These are phyloP conservation scores for Lathyrus sativus DNA, from an alignment of 306 rosid genomes.

Conservation along the genomic window DNA sequence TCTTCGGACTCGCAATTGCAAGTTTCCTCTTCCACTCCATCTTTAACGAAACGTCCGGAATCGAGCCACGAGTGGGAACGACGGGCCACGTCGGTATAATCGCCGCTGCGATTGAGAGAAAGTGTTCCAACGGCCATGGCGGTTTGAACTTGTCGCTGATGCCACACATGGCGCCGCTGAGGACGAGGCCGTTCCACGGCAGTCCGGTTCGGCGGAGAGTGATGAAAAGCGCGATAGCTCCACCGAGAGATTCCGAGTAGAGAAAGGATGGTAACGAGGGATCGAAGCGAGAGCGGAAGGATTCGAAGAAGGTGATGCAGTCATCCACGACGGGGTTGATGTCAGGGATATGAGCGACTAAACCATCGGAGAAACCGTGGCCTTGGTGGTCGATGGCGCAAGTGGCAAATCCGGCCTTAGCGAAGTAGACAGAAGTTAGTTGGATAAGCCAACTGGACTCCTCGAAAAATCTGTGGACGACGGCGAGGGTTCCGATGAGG, in stretches of 20 bases:
- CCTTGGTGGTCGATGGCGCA: constrained; percentile 97
- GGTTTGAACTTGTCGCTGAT: constrained; percentile 91
- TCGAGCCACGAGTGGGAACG: constrained; percentile 85
- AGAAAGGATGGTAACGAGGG: constrained; percentile 69
- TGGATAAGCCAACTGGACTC: constrained; percentile 92
- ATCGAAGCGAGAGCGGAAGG: constrained; percentile 60
- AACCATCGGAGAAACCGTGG: constrained; percentile 97
- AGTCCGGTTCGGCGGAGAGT: constrained; percentile 50
- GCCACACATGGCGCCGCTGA: constrained; percentile 97
- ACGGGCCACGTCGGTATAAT: constrained; percentile 86
- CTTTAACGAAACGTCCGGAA: constrained; percentile 77
- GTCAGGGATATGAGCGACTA: constrained; percentile 76
- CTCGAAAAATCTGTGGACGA: constrained; percentile 90
- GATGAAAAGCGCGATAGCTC: constrained; percentile 80
- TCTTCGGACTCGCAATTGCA: constrained; percentile 71
- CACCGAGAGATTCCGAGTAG: constrained; percentile 93
- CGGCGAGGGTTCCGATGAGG: constrained; percentile 58
- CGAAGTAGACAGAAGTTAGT: constrained; percentile 78
- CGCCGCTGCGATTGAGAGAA: constrained; percentile 68
- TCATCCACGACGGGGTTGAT: constrained; percentile 84
- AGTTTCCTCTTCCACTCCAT: constrained; percentile 82
- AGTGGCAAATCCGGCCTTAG: constrained; percentile 77
- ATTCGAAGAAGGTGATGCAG: constrained; percentile 68
- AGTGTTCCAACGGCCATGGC: constrained; percentile 93
- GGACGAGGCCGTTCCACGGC: constrained; percentile 68